Percentiles rank a stretch among this genome's conserved stretches.
These are phyloP conservation scores for Trypanosoma platydactyli DNA, from an alignment of 208 protist genomes.

Conservation along the genomic window DNA sequence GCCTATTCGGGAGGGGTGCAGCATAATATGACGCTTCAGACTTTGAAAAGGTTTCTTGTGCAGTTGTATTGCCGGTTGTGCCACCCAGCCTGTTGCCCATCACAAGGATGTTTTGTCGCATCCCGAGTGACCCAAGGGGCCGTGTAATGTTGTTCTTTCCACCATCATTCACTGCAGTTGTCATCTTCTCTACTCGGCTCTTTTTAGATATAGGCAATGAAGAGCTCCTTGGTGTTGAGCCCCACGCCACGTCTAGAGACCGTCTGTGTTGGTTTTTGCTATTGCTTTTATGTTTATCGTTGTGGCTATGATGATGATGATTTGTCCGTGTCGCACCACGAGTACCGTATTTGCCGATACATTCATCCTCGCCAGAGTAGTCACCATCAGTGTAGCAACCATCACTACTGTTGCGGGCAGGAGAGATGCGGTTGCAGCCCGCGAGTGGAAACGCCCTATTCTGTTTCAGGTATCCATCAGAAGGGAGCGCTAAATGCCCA, in stretches of 20 bases:
- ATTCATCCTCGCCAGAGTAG: not conserved
- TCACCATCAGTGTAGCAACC: constrained; percentile 1
- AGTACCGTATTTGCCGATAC: not conserved
- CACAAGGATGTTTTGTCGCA: not conserved
- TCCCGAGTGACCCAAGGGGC: not conserved
- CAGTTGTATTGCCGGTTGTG: not conserved
- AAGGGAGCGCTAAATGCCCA: not conserved
- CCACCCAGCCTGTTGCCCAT: not conserved
- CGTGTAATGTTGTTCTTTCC: not conserved
- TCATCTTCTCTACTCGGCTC: not conserved
- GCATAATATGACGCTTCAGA: not conserved
- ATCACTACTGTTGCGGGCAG: not conserved
- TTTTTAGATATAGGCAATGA: not conserved
- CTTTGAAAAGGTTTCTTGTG: too few species aligned
- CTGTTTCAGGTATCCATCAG: constrained; percentile 15
- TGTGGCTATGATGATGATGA: not conserved
- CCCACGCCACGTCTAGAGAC: not conserved
- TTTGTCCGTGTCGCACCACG: not conserved
- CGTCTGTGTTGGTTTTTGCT: not conserved
- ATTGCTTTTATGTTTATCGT: not conserved
- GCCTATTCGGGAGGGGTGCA: not conserved
- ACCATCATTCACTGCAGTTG: not conserved
- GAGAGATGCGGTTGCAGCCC: not conserved
- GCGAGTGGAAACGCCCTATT: constrained; percentile 12
- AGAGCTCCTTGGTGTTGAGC: not conserved